phyloP scores from a whole-genome alignment of 2,329 filamentous ascomycete species.

The Diaporthe velutina region DNA sequence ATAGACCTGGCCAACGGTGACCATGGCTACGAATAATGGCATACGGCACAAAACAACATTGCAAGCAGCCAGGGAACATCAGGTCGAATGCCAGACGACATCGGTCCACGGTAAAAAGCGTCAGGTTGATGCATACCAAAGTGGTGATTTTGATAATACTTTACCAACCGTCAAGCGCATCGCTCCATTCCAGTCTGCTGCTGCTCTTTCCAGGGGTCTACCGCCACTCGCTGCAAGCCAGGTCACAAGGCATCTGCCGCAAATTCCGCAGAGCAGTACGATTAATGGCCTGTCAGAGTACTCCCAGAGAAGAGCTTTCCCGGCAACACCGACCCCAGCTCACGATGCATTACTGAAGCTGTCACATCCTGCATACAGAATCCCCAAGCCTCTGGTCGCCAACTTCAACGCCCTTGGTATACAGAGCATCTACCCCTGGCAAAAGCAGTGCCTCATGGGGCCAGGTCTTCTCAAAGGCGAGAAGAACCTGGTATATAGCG shows the following conservation, averaged over 20 bases:
- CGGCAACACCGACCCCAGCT: constrained; percentile 66
- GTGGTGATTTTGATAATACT: background rate
- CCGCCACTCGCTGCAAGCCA: constrained; percentile 55
- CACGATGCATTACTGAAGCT: constrained; percentile 71
- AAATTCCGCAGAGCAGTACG: constrained; percentile 34
- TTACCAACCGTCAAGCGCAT: constrained; percentile 18
- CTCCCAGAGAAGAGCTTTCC: constrained; percentile 65
- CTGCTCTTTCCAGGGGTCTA: constrained; percentile 34
- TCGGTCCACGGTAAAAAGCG: constrained; percentile 45
- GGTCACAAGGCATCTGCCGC: constrained; percentile 51
- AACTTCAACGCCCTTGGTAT: constrained; percentile 79
- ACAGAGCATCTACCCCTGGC: constrained; percentile 82
- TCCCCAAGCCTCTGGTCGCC: constrained; percentile 70
- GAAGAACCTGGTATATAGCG: constrained; percentile 82
- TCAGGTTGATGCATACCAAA: constrained; percentile 37
- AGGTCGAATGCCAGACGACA: constrained; percentile 39
- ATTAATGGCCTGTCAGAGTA: constrained; percentile 60
- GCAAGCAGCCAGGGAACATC: constrained; percentile 41
- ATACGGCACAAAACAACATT: constrained; percentile 45
- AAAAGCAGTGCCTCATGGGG: constrained; percentile 78
- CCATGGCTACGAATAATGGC: constrained; percentile 38
- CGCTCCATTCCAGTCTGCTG: constrained; percentile 31
- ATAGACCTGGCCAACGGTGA: background rate
- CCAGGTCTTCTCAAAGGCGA: constrained; percentile 74
- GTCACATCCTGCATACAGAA: constrained; percentile 71